Evolutionary conservation across 305 asterid species (phyloP).

Genomic region (Fraxinus paxiana): DNA sequence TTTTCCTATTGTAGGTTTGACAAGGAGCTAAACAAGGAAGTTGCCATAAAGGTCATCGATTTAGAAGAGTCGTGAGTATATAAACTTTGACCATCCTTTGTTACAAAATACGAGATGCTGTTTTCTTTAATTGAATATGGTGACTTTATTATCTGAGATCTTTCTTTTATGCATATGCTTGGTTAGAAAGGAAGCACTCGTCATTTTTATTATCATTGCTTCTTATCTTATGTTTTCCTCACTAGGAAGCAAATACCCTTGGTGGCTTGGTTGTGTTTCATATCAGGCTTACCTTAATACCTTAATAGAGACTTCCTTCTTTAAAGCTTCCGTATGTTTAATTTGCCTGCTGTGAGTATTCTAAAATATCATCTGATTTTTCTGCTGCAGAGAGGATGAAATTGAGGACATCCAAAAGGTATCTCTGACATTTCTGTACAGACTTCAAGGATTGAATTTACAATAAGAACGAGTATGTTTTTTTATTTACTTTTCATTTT

Average conservation of each 20-base stretch:
- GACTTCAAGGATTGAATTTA: conserved; percentile 16
- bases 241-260: neutral
- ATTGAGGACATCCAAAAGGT: conserved; percentile 97
- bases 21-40: conserved; percentile 73
- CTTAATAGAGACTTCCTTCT: neutral
- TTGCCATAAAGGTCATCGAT: conserved; percentile 91
- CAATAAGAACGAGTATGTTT: neutral
- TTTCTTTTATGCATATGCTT: neutral
- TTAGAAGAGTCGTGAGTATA: conserved; percentile 94
- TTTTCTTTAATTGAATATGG: neutral
- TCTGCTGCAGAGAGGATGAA: conserved; percentile 74
- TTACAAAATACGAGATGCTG: conserved; percentile 15
- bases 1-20: conserved; percentile 67
- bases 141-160: conserved; percentile 1
- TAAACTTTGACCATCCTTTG: conserved; percentile 23
- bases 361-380: conserved; percentile 27
- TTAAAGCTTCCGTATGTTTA: neutral
- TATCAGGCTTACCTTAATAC: neutral
- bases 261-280: neutral
- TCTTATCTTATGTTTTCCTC: neutral
- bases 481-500: conserved; percentile 30
- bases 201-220: neutral
- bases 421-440: conserved; percentile 25
- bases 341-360: neutral
- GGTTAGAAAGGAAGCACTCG: neutral